Evolutionary conservation across 140 eudicot genomes (phyloP).

Genomic region (Flaveria floridana): DNA sequence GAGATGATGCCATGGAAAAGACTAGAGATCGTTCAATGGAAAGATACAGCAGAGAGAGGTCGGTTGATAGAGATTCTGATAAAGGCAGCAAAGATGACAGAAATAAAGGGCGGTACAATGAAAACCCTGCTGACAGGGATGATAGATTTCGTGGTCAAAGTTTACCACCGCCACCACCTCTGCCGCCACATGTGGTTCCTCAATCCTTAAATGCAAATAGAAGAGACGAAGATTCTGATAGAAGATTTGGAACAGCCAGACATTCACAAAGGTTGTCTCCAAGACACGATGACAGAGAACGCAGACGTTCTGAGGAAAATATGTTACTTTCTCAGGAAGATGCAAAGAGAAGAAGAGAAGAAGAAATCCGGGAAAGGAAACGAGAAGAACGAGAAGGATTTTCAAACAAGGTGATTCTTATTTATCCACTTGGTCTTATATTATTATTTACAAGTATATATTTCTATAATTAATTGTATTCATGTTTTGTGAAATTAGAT

Average conservation of each 20-base stretch:
- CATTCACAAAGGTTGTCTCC: slow-evolving; percentile 88
- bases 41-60: slow-evolving; percentile 83
- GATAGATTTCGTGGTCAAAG: slow-evolving; percentile 79
- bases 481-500: slow-evolving; percentile 40
- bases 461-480: not conserved
- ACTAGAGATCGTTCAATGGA: slow-evolving; percentile 84
- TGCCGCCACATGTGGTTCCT: slow-evolving; percentile 84
- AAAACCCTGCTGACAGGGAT: slow-evolving; percentile 62
- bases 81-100: slow-evolving; percentile 81
- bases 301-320: slow-evolving; percentile 88
- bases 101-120: slow-evolving; percentile 55
- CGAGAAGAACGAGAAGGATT: slow-evolving; percentile 84
- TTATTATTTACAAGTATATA: not conserved
- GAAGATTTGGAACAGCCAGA: slow-evolving; percentile 68
- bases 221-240: slow-evolving; percentile 85
- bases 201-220: slow-evolving; percentile 65
- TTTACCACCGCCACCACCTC: slow-evolving; percentile 97
- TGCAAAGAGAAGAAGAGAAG: slow-evolving; percentile 83
- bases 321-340: slow-evolving; percentile 62
- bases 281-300: slow-evolving; percentile 88
- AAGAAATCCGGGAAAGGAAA: slow-evolving; percentile 84
- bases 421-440: not conserved
- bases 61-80: slow-evolving; percentile 73
- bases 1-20: slow-evolving; percentile 66
- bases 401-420: slow-evolving; percentile 54